A percentile compares a stretch with the other conserved stretches of the same genome.
Evolutionary conservation across 2,329 filamentous ascomycete species (phyloP).

Genomic region (Fonsecaea nubica): DNA sequence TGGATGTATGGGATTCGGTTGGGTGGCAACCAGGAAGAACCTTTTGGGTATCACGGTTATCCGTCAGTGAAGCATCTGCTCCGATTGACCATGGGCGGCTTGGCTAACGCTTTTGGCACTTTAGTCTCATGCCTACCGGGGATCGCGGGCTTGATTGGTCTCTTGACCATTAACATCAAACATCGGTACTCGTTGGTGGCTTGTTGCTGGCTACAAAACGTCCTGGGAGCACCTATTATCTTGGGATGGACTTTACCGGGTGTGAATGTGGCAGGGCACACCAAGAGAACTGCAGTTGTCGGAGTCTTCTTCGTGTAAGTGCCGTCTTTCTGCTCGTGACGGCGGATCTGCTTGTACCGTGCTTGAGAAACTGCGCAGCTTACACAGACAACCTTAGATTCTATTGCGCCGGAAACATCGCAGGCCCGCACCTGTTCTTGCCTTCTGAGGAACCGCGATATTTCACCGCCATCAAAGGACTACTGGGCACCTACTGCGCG

Average conservation of each 20-base stretch:
- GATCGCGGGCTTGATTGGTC: slow-evolving; percentile 58
- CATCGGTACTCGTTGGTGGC: slow-evolving; percentile 58
- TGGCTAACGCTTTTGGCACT: slow-evolving; percentile 41
- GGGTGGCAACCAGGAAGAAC: slow-evolving; percentile 33
- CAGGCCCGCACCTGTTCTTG: slow-evolving; percentile 57
- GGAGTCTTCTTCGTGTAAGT: slow-evolving; percentile 54
- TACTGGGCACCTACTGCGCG: slow-evolving; percentile 53
- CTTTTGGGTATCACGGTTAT: slow-evolving; percentile 29
- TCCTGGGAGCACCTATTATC: slow-evolving; percentile 59
- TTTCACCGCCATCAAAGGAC: slow-evolving; percentile 52
- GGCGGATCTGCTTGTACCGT: neutral
- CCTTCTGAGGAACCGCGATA: slow-evolving; percentile 54
- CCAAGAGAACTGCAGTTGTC: slow-evolving; percentile 58
- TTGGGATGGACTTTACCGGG: slow-evolving; percentile 60
- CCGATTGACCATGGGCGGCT: neutral
- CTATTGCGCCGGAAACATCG: slow-evolving; percentile 58
- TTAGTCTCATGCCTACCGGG: slow-evolving; percentile 31
- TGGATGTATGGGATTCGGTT: slow-evolving; percentile 30
- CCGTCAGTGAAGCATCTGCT: slow-evolving; percentile 24
- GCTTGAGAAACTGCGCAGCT: neutral
- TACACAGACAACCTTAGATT: slow-evolving; percentile 41
- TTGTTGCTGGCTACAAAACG: slow-evolving; percentile 61
- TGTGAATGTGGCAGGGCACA: slow-evolving; percentile 58
- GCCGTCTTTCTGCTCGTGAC: neutral
- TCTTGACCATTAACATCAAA: slow-evolving; percentile 55